A percentile compares a stretch with the other conserved stretches of the same genome.
These are phyloP conservation scores for Stenocarpella maydis DNA, from an alignment of 2,329 filamentous ascomycete genomes.

Conservation along the genomic window DNA sequence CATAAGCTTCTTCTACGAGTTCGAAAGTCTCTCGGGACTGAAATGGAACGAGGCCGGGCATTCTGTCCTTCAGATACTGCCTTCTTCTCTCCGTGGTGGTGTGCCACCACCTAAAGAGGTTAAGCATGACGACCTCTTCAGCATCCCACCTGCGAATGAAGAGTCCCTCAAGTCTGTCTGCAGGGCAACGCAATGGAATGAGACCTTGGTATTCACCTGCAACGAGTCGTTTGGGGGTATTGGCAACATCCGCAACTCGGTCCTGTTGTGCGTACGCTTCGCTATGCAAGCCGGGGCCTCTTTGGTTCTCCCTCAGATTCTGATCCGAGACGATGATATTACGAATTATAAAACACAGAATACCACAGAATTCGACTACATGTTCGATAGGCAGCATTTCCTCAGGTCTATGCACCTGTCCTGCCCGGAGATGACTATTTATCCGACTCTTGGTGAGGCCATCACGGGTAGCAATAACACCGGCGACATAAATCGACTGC, in stretches of 20 bases:
- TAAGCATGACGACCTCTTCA: constrained; percentile 9
- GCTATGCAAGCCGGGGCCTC: constrained; percentile 26
- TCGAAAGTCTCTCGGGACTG: constrained; percentile 6
- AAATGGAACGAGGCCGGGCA: constrained; percentile 8
- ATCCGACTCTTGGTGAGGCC: not conserved
- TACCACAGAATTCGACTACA: constrained; percentile 23
- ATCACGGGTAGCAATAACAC: not conserved
- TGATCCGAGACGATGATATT: constrained; percentile 13
- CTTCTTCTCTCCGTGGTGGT: not conserved
- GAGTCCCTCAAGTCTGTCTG: constrained; percentile 17
- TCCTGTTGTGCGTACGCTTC: constrained; percentile 22
- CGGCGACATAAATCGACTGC: not conserved
- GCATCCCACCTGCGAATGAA: not conserved
- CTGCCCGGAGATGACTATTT: constrained; percentile 26
- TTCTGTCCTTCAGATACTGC: constrained; percentile 12
- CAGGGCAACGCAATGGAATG: constrained; percentile 15
- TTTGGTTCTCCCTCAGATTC: constrained; percentile 16
- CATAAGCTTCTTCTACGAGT: constrained; percentile 6
- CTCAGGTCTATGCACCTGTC: constrained; percentile 13
- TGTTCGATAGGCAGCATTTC: constrained; percentile 28
- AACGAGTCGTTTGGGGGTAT: constrained; percentile 29
- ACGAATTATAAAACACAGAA: constrained; percentile 17
- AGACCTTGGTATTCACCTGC: constrained; percentile 24
- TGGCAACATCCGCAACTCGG: constrained; percentile 25
- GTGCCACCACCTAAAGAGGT: not conserved